Evolutionary conservation across 768 basidiomycete genomes (phyloP), one percentile per base, ranked within the genome.

Genomic region (Pisolithus tinctorius): DNA sequence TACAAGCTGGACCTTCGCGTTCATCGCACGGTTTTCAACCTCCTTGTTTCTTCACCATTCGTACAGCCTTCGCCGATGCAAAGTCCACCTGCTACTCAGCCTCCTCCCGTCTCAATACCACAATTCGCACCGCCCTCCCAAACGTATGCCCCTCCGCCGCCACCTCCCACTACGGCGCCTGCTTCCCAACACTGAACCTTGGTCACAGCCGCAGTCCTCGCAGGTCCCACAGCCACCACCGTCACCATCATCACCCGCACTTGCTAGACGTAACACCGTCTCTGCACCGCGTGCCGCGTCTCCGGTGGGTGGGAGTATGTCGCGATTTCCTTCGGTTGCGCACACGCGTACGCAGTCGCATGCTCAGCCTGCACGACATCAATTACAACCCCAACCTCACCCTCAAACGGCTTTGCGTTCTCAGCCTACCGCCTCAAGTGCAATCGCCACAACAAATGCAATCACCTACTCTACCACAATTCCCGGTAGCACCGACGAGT

Each of bases 401-500:
- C 26, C 26, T 0, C 60, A 52, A 4, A 47, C 55, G 1, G 17
- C 37, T 38, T 42, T 43, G 3, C 56, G 48, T 42, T 53, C 45
- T 48, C 58, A 41, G 9, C 62, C 47, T n/a, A 44, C 47, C 20
- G 48, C 55, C 43, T 29, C 64, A 58, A 53, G 54, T 64, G 36
- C 52, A 54, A 11, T 40, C 67, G 49, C 59, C 62, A 54, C 41
- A 57, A 45, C 38, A 27, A 14, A n/a, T 7, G 26, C 43, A 25
- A n/a, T 25, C 26, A 30, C 45, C 34, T 16, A 6, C 68, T 30
- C 64, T 87, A 6, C 79, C 85, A 0, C 74, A 76, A 47, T 87
- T 88, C 66, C 87, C 87, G 1, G 71, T 70, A 27, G 86, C 71
- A 6, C 87, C 86, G 5, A 84, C 82, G 4, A 69, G 70, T 11